These are phyloP conservation scores for Citropsis articulata DNA, from an alignment of 345 rosid genomes.

Conservation along the genomic window DNA sequence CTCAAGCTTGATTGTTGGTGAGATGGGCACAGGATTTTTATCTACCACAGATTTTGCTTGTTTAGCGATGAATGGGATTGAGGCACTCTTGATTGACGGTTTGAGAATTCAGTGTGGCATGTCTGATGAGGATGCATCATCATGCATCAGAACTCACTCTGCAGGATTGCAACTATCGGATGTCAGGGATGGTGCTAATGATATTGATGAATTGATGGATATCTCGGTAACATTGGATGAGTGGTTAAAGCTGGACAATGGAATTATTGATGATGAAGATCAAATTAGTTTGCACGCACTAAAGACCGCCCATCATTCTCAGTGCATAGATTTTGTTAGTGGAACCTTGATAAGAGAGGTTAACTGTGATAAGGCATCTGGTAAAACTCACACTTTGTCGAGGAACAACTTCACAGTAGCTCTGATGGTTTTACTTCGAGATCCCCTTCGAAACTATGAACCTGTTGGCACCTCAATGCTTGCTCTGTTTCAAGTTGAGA, in stretches of 20 bases:
- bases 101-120: constrained; percentile 65
- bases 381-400: constrained; percentile 28
- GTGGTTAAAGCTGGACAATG: constrained; percentile 58
- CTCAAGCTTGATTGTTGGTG: constrained; percentile 5
- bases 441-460: constrained; percentile 59
- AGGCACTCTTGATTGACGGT: constrained; percentile 56
- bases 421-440: constrained; percentile 60
- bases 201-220: constrained; percentile 39
- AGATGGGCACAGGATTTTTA: constrained; percentile 24
- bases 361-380: constrained; percentile 21
- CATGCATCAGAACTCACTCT: constrained; percentile 32
- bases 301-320: constrained; percentile 39
- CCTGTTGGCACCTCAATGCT: constrained; percentile 80
- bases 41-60: constrained; percentile 37
- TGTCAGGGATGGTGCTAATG: constrained; percentile 22
- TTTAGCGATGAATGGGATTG: constrained; percentile 48
- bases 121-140: constrained; percentile 56
- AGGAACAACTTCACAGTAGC: constrained; percentile 52
- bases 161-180: constrained; percentile 17
- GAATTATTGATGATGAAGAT: constrained; percentile 29
- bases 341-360: constrained; percentile 17
- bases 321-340: constrained; percentile 25
- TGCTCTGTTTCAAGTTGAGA: constrained; percentile 61
- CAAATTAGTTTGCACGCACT: constrained; percentile 27
- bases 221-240: constrained; percentile 52